phyloP scores from a whole-genome alignment of 2,329 filamentous ascomycete species.

The Talaromyces sp. region DNA sequence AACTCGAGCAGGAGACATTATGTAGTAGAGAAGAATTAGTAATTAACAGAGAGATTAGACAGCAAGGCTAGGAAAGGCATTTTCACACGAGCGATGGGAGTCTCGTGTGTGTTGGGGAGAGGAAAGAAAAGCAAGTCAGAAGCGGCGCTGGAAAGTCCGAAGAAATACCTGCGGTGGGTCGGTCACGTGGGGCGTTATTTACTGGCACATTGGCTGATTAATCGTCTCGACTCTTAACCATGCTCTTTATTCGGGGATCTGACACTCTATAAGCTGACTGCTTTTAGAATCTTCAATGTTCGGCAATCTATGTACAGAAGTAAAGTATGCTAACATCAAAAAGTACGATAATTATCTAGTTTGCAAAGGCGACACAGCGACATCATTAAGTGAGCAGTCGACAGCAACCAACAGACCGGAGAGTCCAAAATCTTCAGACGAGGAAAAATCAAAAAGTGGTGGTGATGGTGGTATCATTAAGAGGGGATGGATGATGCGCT shows the following conservation, averaged over 20 bases:
- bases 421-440: neutral
- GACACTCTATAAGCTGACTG: neutral
- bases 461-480: constrained; percentile 4
- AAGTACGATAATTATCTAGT: constrained; percentile 8
- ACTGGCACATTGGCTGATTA: neutral
- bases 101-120: constrained; percentile 1
- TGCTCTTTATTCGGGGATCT: no score
- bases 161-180: constrained; percentile 10
- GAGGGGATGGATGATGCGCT: neutral
- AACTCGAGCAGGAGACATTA: constrained; percentile 36
- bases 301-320: constrained; percentile 16
- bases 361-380: constrained; percentile 1
- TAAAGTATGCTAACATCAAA: neutral
- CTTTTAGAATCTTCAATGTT: constrained; percentile 7
- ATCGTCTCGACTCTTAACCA: neutral
- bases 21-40: constrained; percentile 11
- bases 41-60: neutral
- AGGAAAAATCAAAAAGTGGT: neutral
- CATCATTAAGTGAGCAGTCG: constrained; percentile 5
- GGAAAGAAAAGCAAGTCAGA: constrained; percentile 5
- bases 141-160: neutral
- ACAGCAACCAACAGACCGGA: neutral
- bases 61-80: neutral
- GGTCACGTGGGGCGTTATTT: neutral
- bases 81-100: neutral